Evolutionary conservation across 1,284 basidiomycete genomes (phyloP), one percentile per base, ranked within the genome.

Genomic region (Cryptococcus amylolentus): DNA sequence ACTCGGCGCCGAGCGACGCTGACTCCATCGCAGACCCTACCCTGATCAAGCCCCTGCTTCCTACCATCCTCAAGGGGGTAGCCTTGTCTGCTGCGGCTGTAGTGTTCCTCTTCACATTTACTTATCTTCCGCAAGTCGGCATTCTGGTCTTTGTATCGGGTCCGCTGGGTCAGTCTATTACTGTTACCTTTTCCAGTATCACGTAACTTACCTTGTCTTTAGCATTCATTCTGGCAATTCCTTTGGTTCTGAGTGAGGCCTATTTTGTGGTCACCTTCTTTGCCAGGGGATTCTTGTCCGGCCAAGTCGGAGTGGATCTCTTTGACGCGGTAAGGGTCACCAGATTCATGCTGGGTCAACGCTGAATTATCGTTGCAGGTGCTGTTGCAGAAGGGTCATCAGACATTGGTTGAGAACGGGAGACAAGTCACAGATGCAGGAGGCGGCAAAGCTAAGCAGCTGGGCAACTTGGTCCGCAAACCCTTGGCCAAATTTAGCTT

Each of bases 81-180:
- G 50, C 67, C n/a, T 57, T 77, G 49, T 72, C 69, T 9, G 73
- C 80, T 26, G 73, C 56, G 10, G 70, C 77, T 31, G 77, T 86
- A 54, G 72, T 69, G 16, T 76, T 71, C 18, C 76, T 87, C 65
- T 84, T 85, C 70, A 72, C 82, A 64, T 82, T 88, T 73, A 83
- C 85, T 42, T 88, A 86, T 72, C 68, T 87, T 14, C 87, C 86
- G 1, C 86, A 87, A 70, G 83, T 85, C 40, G 84, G 84, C 31
- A 74, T 87, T 55, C 82, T 87, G 40, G 81, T 84, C 1, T 58
- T 86, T 48, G 80, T 88, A 63, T 82, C 82, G 0, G 86, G 86
- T 0, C 85, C 86, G 2, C 73, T 87, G 27, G 77, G 77, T 75
- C 41, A 51, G 72, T 46, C 26, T 57, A 28, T 38, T 37, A 41